Evolutionary conservation across 352 stramenopile genomes (phyloP).

Genomic region (Pythium volutum): DNA sequence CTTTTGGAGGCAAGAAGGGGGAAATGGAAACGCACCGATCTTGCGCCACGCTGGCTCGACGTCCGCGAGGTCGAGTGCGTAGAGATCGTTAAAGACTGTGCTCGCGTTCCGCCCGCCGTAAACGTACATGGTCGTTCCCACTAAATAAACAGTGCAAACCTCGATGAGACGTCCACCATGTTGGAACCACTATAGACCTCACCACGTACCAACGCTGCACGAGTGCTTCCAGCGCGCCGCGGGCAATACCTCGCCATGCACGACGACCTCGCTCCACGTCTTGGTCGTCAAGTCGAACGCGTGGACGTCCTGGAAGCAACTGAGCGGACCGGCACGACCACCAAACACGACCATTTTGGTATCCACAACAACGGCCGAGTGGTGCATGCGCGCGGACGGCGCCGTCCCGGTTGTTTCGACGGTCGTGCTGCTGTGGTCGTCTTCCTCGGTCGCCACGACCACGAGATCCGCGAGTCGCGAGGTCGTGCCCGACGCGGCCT

Average conservation of each 20-base stretch:
- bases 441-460: constrained; percentile 9
- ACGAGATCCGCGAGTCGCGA: constrained; percentile 56
- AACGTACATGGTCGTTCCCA: constrained; percentile 67
- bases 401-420: constrained; percentile 9
- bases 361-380: constrained; percentile 53
- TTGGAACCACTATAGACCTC: no score
- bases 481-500: constrained; percentile 49
- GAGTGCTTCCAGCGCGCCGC: constrained; percentile 78
- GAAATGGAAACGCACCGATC: constrained; percentile 34
- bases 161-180: neutral
- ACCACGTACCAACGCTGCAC: constrained; percentile 49
- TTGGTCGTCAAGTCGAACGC: constrained; percentile 47
- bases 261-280: constrained; percentile 36
- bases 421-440: constrained; percentile 4
- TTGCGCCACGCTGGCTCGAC: constrained; percentile 39
- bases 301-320: constrained; percentile 65
- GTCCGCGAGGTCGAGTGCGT: constrained; percentile 50
- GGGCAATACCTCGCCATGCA: constrained; percentile 30
- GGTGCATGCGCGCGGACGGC: constrained; percentile 67
- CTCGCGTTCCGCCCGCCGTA: constrained; percentile 65
- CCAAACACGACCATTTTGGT: constrained; percentile 79
- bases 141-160: constrained; percentile 22
- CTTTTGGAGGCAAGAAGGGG: no score
- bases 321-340: constrained; percentile 64
- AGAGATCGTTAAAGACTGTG: constrained; percentile 71